These are phyloP conservation scores for Wilhelminamyces savonicus DNA, from an alignment of 805 yeast species.

Conservation along the genomic window DNA sequence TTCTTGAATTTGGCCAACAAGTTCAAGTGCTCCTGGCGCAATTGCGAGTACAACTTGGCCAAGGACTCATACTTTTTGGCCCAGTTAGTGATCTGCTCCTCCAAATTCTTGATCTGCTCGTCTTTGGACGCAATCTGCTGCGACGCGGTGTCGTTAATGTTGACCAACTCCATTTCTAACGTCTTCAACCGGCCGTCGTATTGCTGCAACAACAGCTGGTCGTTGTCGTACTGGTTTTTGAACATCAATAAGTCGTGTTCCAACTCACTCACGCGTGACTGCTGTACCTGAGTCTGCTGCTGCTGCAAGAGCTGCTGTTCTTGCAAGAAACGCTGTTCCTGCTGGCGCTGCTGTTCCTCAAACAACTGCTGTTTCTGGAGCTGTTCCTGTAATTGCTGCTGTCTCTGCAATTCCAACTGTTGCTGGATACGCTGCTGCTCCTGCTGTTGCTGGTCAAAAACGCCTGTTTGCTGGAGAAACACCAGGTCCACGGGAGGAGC, in stretches of 20 bases:
- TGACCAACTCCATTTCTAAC: constrained; percentile 64
- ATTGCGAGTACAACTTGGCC: constrained; percentile 83
- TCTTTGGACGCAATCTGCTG: constrained; percentile 73
- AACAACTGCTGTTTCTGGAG: constrained; percentile 66
- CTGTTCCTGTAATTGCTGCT: constrained; percentile 62
- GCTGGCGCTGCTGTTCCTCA: constrained; percentile 68
- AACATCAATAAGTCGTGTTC: constrained; percentile 75
- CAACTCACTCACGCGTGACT: constrained; percentile 71
- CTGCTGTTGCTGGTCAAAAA: constrained; percentile 44
- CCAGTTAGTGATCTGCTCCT: constrained; percentile 76
- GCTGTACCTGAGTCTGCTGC: constrained; percentile 67
- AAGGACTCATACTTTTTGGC: constrained; percentile 80
- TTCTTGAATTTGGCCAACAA: constrained; percentile 72
- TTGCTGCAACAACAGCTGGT: constrained; percentile 76
- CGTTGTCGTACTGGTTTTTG: constrained; percentile 78
- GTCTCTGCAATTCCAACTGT: constrained; percentile 58
- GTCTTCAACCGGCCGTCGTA: constrained; percentile 81
- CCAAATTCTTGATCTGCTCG: constrained; percentile 58
- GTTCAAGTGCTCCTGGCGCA: constrained; percentile 86
- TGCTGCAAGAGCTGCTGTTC: constrained; percentile 64
- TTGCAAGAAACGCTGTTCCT: constrained; percentile 58
- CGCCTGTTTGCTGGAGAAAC: constrained; percentile 50
- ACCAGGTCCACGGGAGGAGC: constrained; percentile 32
- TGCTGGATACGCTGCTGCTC: constrained; percentile 57
- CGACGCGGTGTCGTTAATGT: constrained; percentile 56